These are phyloP conservation scores for Penicillium sp. DNA, from an alignment of 2,329 filamentous ascomycete species.

Conservation along the genomic window DNA sequence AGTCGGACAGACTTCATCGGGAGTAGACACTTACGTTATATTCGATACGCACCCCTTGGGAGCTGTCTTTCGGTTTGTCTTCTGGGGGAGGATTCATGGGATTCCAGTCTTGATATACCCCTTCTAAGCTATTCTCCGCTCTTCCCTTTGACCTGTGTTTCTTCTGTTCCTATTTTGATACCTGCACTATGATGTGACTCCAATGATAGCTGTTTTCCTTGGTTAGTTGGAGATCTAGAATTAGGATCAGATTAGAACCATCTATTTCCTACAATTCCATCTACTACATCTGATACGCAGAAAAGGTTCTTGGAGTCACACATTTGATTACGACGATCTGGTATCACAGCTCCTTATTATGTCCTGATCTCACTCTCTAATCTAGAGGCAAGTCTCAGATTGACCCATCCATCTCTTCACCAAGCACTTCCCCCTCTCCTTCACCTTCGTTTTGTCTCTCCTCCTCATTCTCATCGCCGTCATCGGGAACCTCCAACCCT, in stretches of 20 bases:
- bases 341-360: background rate
- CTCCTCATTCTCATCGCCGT: background rate
- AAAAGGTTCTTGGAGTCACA: background rate
- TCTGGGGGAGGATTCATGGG: constrained; percentile 2
- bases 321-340: background rate
- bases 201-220: background rate
- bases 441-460: background rate
- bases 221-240: background rate
- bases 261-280: background rate
- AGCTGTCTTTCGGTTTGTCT: background rate
- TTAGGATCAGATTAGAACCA: background rate
- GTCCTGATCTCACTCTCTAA: background rate
- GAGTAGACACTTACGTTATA: constrained; percentile 9
- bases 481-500: constrained; percentile 2
- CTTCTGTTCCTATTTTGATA: background rate
- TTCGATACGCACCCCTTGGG: background rate
- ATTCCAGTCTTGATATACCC: constrained; percentile 15
- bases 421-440: constrained; percentile 2
- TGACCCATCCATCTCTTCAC: background rate
- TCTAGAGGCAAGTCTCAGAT: background rate
- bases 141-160: background rate
- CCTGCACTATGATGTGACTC: background rate
- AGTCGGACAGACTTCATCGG: constrained; percentile 39
- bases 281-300: background rate
- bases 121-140: background rate